These are phyloP conservation scores for Wickerhamiella occidentalis DNA, from an alignment of 805 yeast species.

Conservation along the genomic window DNA sequence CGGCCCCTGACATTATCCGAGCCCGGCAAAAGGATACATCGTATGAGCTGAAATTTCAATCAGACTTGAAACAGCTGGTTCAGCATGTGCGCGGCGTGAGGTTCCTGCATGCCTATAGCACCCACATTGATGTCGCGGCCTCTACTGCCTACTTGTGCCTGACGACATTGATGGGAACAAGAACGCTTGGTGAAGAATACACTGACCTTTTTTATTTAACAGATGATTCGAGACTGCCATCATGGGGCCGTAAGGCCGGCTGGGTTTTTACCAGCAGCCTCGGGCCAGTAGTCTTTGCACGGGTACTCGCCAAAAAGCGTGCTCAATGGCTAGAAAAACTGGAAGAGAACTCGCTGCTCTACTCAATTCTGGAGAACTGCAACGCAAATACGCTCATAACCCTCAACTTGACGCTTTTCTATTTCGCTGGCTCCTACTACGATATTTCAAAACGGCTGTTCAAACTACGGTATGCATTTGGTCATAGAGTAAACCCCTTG, in stretches of 20 bases:
- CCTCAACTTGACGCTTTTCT: constrained; percentile 68
- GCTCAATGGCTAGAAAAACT: constrained; percentile 16
- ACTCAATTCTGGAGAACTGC: constrained; percentile 13
- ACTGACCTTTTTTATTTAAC: constrained; percentile 41
- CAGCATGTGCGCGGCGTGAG: constrained; percentile 41
- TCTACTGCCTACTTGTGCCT: constrained; percentile 53
- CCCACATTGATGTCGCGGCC: constrained; percentile 46
- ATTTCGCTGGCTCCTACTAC: constrained; percentile 72
- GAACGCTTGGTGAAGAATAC: constrained; percentile 91
- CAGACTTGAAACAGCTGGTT: constrained; percentile 44
- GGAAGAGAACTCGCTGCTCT: constrained; percentile 1
- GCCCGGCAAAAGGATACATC: constrained; percentile 85
- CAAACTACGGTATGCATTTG: constrained; percentile 60
- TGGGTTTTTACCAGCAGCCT: constrained; percentile 51
- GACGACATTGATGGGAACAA: constrained; percentile 63
- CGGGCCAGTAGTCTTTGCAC: constrained; percentile 41
- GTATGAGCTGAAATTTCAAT: constrained; percentile 43
- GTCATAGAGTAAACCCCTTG: constrained; percentile 26
- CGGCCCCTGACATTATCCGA: constrained; percentile 78
- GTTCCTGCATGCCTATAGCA: constrained; percentile 49
- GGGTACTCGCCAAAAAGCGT: constrained; percentile 17
- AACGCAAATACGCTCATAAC: constrained; percentile 37
- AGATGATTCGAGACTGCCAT: constrained; percentile 20
- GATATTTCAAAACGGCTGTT: constrained; percentile 61
- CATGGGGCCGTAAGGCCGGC: constrained; percentile 35